A percentile compares a stretch with the other conserved stretches of the same genome.
These are phyloP conservation scores for Lactarius hatsudake DNA, from an alignment of 768 basidiomycete species.

Conservation along the genomic window DNA sequence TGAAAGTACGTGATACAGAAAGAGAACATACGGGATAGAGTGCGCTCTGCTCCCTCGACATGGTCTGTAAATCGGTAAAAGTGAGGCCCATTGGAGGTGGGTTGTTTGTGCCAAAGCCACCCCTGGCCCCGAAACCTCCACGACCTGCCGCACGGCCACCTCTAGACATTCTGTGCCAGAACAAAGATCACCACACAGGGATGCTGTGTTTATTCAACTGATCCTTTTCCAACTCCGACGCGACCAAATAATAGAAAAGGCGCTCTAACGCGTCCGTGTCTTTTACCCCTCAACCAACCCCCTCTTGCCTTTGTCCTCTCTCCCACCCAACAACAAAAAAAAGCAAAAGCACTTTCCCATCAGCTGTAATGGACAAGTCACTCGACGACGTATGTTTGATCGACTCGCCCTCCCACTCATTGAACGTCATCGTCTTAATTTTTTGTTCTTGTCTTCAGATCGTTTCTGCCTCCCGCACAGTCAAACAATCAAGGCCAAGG, in stretches of 20 bases:
- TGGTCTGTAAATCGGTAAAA: conserved; percentile 72
- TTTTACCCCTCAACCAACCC: neutral
- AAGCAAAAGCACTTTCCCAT: neutral
- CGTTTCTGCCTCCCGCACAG: conserved; percentile 53
- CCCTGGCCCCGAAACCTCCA: conserved; percentile 54
- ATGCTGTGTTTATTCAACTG: neutral
- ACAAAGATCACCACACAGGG: neutral
- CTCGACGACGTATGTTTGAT: conserved; percentile 67
- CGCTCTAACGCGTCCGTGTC: neutral
- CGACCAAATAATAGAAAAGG: conserved; percentile 15
- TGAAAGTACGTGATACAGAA: neutral
- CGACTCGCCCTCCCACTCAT: conserved; percentile 13
- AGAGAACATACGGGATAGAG: conserved; percentile 70
- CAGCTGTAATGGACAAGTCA: conserved; percentile 67
- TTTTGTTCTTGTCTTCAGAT: conserved; percentile 44
- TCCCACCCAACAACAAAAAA: neutral
- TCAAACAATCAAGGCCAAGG: conserved; percentile 42
- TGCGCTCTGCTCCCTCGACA: conserved; percentile 72
- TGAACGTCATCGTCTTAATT: conserved; percentile 31
- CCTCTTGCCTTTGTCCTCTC: neutral
- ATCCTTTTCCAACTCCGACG: conserved; percentile 28
- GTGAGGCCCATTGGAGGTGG: conserved; percentile 77
- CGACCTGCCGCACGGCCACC: conserved; percentile 46
- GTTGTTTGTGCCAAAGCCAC: conserved; percentile 38
- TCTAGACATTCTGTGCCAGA: conserved; percentile 42